Percentiles rank a stretch among this genome's conserved stretches.
phyloP scores from a whole-genome alignment of 23 red algal species.

The Gracilaria caudata region DNA sequence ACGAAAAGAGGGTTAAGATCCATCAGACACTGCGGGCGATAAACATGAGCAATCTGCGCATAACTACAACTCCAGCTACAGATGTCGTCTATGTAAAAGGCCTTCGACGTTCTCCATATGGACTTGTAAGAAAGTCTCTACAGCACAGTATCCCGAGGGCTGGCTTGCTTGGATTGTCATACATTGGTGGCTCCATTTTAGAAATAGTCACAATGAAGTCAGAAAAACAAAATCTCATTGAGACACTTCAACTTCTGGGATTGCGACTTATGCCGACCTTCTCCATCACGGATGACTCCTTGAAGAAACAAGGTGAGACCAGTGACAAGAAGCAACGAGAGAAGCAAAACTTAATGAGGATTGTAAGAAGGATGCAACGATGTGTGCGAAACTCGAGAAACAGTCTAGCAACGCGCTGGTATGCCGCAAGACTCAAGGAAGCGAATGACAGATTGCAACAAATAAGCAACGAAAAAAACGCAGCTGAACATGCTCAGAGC shows the following conservation, averaged over 20 bases:
- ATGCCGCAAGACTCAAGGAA: slow-evolving; percentile 7
- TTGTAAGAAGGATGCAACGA: not conserved
- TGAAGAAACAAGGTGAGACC: not conserved
- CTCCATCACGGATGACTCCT: not conserved
- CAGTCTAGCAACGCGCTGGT: slow-evolving; percentile 1
- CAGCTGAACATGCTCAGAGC: not conserved
- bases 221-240: not conserved
- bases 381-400: slow-evolving; percentile 19
- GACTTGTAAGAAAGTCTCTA: not conserved
- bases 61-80: not conserved
- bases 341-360: not conserved
- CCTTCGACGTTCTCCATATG: slow-evolving; percentile 8
- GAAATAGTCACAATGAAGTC: not conserved
- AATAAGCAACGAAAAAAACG: not conserved
- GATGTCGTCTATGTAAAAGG: slow-evolving; percentile 6
- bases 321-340: slow-evolving; percentile 6
- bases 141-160: not conserved
- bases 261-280: not conserved
- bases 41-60: slow-evolving; percentile 1
- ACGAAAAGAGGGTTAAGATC: not conserved
- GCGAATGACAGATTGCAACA: not conserved
- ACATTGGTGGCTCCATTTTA: not conserved
- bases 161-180: not conserved
- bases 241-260: not conserved
- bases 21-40: not conserved